Evolutionary conservation across 2,329 filamentous ascomycete genomes (phyloP).

Genomic region (Curvularia eragrostidis): DNA sequence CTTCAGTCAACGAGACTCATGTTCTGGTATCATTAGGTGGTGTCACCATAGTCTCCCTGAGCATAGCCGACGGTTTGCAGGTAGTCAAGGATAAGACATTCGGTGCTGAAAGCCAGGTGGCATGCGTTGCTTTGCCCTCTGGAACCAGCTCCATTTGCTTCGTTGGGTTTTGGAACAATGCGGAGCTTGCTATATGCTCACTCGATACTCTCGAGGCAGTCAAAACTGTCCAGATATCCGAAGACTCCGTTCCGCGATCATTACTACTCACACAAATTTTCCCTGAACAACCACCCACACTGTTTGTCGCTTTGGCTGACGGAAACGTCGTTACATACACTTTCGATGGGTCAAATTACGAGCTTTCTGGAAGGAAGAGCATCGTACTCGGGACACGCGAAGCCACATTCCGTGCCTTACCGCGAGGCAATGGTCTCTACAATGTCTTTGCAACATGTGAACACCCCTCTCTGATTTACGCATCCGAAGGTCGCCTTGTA

Average conservation of each 20-base stretch:
- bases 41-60: constrained; percentile 72
- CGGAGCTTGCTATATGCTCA: constrained; percentile 76
- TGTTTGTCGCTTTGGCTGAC: constrained; percentile 91
- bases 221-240: constrained; percentile 61
- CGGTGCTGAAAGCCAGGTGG: constrained; percentile 74
- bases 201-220: constrained; percentile 70
- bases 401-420: constrained; percentile 79
- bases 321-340: constrained; percentile 87
- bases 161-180: constrained; percentile 87
- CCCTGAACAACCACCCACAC: constrained; percentile 68
- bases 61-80: constrained; percentile 64
- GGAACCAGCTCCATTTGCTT: constrained; percentile 72
- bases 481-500: constrained; percentile 82
- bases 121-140: constrained; percentile 79
- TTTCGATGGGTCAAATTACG: constrained; percentile 66
- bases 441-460: constrained; percentile 95
- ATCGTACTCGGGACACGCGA: constrained; percentile 86
- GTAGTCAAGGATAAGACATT: constrained; percentile 67
- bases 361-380: constrained; percentile 76
- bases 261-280: constrained; percentile 81
- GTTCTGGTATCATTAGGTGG: constrained; percentile 79
- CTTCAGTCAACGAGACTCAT: constrained; percentile 73
- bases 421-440: constrained; percentile 68
- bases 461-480: constrained; percentile 92
- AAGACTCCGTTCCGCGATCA: constrained; percentile 82